Conservation (phyloP, 352 stramenopile species). For the Pythium dissotocum region DNA sequence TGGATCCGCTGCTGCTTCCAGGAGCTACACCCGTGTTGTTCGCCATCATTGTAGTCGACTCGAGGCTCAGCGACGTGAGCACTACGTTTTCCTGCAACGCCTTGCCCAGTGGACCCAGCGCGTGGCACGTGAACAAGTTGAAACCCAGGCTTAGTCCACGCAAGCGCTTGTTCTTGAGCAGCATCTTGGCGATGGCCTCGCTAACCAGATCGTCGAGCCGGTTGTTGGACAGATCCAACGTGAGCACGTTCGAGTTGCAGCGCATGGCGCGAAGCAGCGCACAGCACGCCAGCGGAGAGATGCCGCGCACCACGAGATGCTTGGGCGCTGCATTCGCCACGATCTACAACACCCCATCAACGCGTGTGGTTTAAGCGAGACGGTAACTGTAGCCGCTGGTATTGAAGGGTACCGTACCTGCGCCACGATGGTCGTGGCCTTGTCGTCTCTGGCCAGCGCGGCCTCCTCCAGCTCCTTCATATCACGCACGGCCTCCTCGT, state of each 20-base stretch:
- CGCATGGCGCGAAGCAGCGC: slow-evolving; percentile 59
- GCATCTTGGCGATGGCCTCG: slow-evolving; percentile 46
- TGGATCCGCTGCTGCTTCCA: slow-evolving; percentile 6
- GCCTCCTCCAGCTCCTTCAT: slow-evolving; percentile 41
- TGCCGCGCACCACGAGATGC: slow-evolving; percentile 45
- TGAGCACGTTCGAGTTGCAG: slow-evolving; percentile 52
- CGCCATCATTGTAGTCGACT: slow-evolving; percentile 52
- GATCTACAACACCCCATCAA: slow-evolving; percentile 34
- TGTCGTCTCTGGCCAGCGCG: slow-evolving; percentile 45
- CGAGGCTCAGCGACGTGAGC: slow-evolving; percentile 55
- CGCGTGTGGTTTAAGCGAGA: too few relatives aligned
- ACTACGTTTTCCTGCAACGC: slow-evolving; percentile 47
- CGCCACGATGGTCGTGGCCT: slow-evolving; percentile 46
- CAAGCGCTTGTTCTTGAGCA: slow-evolving; percentile 57
- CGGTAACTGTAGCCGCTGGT: too few relatives aligned
- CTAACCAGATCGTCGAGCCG: slow-evolving; percentile 44
- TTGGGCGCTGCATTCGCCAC: slow-evolving; percentile 46
- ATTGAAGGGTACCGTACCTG: slow-evolving; percentile 23
- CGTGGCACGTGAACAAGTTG: slow-evolving; percentile 48
- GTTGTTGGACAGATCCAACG: slow-evolving; percentile 68
- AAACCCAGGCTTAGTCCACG: slow-evolving; percentile 55
- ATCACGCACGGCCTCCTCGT: slow-evolving; percentile 39
- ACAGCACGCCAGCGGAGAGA: slow-evolving; percentile 56
- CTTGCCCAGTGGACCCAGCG: slow-evolving; percentile 37
- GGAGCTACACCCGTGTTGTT: slow-evolving; percentile 24